phyloP scores from a whole-genome alignment of 192 early-diverging fungal genomes.

The Diversispora epigaea region DNA sequence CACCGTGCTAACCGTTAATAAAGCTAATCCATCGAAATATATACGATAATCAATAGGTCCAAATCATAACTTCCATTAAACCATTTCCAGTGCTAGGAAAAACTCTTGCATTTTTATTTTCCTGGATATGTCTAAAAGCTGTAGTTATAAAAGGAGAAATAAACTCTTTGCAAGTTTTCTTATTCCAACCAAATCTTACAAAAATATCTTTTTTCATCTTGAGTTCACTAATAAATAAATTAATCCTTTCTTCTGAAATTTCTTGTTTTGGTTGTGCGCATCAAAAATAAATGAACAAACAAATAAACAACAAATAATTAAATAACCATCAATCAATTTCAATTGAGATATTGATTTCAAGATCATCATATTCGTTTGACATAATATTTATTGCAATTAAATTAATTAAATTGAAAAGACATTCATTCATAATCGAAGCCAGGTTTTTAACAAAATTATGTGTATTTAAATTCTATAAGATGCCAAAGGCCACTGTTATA shows the following conservation, averaged over 20 bases:
- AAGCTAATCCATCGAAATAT: neutral
- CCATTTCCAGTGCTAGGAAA: neutral
- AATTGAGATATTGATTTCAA: neutral
- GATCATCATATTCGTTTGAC: neutral
- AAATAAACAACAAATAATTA: no score
- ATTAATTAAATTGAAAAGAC: no score
- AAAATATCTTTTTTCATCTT: neutral
- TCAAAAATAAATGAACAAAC: no score
- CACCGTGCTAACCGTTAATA: no score
- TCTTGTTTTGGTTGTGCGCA: neutral
- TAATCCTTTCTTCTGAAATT: neutral
- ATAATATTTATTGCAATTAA: neutral
- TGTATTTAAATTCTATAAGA: neutral
- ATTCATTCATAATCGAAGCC: neutral
- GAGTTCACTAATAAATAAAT: neutral
- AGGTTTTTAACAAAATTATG: neutral
- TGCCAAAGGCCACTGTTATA: neutral
- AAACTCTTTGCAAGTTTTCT: slow-evolving; percentile 13
- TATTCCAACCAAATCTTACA: neutral
- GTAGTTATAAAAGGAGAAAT: neutral
- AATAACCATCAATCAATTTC: neutral
- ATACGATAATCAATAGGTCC: slow-evolving; percentile 6
- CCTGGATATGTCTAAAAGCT: neutral
- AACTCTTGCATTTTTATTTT: neutral
- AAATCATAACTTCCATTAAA: slow-evolving; percentile 5